phyloP scores from a whole-genome alignment of 2,329 filamentous ascomycete species.

The Trichoderma sp. region DNA sequence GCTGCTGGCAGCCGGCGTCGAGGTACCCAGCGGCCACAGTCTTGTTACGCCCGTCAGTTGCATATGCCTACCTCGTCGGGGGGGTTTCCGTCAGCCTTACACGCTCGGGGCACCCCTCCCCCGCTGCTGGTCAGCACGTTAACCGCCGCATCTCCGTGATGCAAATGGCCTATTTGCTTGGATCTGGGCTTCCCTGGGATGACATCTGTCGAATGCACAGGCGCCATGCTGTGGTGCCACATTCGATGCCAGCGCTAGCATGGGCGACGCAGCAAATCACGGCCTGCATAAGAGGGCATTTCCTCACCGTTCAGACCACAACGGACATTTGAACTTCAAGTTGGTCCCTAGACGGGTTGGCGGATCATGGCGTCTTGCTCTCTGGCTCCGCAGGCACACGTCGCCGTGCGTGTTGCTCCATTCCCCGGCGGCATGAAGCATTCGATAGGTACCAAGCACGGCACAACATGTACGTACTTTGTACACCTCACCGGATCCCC shows the following conservation, averaged over 20 bases:
- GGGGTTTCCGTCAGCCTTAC: slow-evolving; percentile 27
- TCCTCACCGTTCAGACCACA: not conserved
- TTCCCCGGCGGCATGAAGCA: not conserved
- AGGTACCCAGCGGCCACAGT: not conserved
- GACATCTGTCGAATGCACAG: not conserved
- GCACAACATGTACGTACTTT: too few relatives aligned
- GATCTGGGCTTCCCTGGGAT: slow-evolving; percentile 2
- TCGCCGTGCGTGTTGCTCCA: not conserved
- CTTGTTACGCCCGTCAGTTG: not conserved
- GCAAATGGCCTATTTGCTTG: not conserved
- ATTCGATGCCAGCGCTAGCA: slow-evolving; percentile 17
- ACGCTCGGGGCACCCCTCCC: slow-evolving; percentile 12
- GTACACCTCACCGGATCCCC: not conserved
- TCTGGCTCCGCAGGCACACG: not conserved
- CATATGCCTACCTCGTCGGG: not conserved
- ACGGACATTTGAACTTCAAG: not conserved
- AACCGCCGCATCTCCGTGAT: slow-evolving; percentile 3
- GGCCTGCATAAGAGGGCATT: slow-evolving; percentile 2
- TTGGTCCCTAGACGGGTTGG: not conserved
- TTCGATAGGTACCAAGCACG: not conserved
- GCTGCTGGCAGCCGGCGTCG: not conserved
- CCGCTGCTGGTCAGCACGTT: slow-evolving; percentile 14
- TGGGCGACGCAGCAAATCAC: slow-evolving; percentile 19
- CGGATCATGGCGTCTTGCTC: not conserved
- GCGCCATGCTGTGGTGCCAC: slow-evolving; percentile 13